Base-by-base conservation (phyloP, 352 stramenopile species). In the Phytophthora capsici region DNA sequence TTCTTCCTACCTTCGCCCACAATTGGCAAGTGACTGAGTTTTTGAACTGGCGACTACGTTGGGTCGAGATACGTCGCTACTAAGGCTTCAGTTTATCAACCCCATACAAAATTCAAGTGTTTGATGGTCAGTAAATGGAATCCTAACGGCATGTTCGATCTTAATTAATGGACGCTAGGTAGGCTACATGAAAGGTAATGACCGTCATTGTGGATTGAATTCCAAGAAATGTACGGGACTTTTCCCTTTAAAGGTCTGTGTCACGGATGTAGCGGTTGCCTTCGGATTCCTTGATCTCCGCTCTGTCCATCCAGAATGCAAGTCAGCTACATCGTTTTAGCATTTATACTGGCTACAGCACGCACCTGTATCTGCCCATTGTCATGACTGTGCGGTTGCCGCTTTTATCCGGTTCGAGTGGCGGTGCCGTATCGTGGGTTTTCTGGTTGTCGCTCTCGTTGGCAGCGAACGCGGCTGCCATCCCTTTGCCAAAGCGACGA, bases 251-350 rank as follows among this genome's bases (percentile, higher is more conserved):
- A 51, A 95, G 55, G 57, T 95, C 87, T 17, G 80, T 89, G 71
- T 95, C 87, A 38, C 87, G 84, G 44, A 95, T 95, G 82, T 94
- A 95, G 25, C 87, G 82, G 53, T 95, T 95, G 61, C 87, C 87
- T 73, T 95, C 87, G 52, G 85, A 94, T 57, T 95, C 87, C 48
- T 93, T 95, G 78, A 95, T 95, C 59, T 95, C 87, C 34, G 87
- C 87, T 56, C 87, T 95, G 41, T 19, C 23, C 28, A 14, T 32
- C 25, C 25, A 32, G 28, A 32, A 32, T 12, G 4, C 28, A 34
- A 3, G 28, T 34, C 28, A 14, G 28, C 9, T 14, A 34, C 28
- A 34, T 14, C 8, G 1, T 14, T 34, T 34, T 13, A 14, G 28
- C 28, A 12, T 34, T 34, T 28, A n/a, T 34, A 34, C 28, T 34